phyloP scores from a whole-genome alignment of 805 yeast genomes.

The Jamesozyma gamospora region DNA sequence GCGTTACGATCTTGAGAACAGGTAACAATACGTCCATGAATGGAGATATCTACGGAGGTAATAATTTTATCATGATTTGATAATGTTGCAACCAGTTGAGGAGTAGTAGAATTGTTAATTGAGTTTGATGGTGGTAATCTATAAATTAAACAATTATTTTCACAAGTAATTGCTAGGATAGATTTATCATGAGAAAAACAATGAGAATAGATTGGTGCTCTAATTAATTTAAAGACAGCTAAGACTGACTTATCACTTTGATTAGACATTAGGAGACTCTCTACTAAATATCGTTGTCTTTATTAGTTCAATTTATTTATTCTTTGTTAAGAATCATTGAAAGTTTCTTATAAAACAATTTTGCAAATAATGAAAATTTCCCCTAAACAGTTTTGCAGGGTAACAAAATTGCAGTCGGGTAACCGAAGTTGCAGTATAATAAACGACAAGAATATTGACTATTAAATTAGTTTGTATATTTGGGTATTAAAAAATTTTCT shows the following conservation, averaged over 20 bases:
- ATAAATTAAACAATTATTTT: constrained; percentile 65
- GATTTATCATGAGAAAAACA: constrained; percentile 63
- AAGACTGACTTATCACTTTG: constrained; percentile 18
- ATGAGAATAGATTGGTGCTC: constrained; percentile 84
- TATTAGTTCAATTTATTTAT: too few species aligned
- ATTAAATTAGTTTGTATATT: too few species aligned
- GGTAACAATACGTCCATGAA: constrained; percentile 84
- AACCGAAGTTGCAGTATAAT: too few species aligned
- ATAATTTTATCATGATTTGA: constrained; percentile 87
- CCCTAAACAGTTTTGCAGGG: too few species aligned
- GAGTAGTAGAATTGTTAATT: constrained; percentile 19
- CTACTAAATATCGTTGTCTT: constrained; percentile 15
- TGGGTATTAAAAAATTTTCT: too few species aligned
- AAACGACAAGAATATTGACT: too few species aligned
- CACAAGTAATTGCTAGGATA: constrained; percentile 73
- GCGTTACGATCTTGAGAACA: constrained; percentile 98
- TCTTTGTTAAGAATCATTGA: too few species aligned
- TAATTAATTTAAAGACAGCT: constrained; percentile 55
- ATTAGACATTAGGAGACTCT: constrained; percentile 27
- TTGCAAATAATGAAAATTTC: too few species aligned
- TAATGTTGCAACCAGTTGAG: constrained; percentile 55
- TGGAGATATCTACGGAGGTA: constrained; percentile 86
- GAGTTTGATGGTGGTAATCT: constrained; percentile 27
- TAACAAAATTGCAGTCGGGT: too few species aligned
- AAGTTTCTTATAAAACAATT: too few species aligned